Base-by-base conservation (phyloP, 2,329 filamentous ascomycete species). In the Microdochium nivale region DNA sequence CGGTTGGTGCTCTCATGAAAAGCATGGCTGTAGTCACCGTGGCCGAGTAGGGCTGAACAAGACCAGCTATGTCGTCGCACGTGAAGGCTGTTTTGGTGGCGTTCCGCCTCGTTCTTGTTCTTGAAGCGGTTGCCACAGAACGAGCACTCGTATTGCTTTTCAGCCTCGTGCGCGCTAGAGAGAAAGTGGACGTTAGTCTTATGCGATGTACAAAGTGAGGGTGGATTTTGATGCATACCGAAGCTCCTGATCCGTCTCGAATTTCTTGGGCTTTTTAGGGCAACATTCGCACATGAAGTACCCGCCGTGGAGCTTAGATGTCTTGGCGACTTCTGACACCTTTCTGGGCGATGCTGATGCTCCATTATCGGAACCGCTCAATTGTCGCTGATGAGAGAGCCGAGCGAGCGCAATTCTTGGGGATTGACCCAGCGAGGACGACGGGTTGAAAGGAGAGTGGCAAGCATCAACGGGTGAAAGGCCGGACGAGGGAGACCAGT, bases 31-130 rank as follows among this genome's bases (percentile, higher is more conserved):
- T 83, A 89, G 54, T 82, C 78, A 11, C n/a, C n/a, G n/a, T 81
- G 81, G 23, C 62, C 53, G 37, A 65, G 59, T 25, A 99, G 80
- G 1, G 91, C 89, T 30, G 90, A 91, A 68, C 94, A 99, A 11
- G 92, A 96, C 94, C 94, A 99, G 48, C 91, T 96, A 70, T 97
- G 90, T 24, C 87, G 85, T 32, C 92, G 84, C 9, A 97, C 79
- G 67, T 97, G 92, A 11, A 97, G 80, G 14, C 91, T 96, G 63
- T 96, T 97, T 64, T 96, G 91, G 66, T 97, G 92, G 30, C 94
- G 83, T 68, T 97, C 92, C 2, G 91, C 91, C 71, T 97, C 94
- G 62, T 97, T 97, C 72, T 97, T 97, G 73, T 97, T 97, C 71
- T 97, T 97, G 76, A 97, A 97, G 11, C 92, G 84, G 66, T 96